These are phyloP conservation scores for Sporothrix globosa DNA, from an alignment of 2,329 filamentous ascomycete genomes.

Conservation along the genomic window DNA sequence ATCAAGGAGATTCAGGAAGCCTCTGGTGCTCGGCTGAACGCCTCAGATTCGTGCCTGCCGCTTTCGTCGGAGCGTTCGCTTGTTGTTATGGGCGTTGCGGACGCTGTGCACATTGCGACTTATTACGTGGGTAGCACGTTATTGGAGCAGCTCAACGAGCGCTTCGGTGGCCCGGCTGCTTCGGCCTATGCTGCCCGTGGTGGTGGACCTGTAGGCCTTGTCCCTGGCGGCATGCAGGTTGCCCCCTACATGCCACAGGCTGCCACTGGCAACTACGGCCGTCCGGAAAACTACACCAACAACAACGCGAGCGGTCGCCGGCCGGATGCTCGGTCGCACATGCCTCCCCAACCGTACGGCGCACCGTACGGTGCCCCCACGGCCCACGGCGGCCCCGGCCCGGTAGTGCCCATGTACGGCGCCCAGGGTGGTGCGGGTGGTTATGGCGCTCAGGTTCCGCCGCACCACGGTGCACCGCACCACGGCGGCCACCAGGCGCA, in stretches of 20 bases:
- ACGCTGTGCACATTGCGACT: slow-evolving; percentile 97
- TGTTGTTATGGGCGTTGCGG: slow-evolving; percentile 94
- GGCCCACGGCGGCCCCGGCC: slow-evolving; percentile 66
- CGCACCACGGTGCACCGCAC: slow-evolving; percentile 65
- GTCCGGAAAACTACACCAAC: slow-evolving; percentile 74
- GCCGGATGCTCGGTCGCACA: slow-evolving; percentile 71
- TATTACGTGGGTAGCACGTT: slow-evolving; percentile 99
- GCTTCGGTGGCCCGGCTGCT: slow-evolving; percentile 91
- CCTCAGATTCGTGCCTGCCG: slow-evolving; percentile 91
- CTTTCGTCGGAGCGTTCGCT: slow-evolving; percentile 96
- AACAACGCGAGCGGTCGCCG: slow-evolving; percentile 58
- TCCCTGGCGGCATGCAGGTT: slow-evolving; percentile 97
- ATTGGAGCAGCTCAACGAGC: slow-evolving; percentile 93
- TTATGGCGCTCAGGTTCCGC: slow-evolving; percentile 77
- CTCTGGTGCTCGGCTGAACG: slow-evolving; percentile 93
- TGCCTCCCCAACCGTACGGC: slow-evolving; percentile 75
- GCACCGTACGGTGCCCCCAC: slow-evolving; percentile 72
- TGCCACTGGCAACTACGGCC: slow-evolving; percentile 87
- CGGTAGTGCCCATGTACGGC: slow-evolving; percentile 68
- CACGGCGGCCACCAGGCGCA: slow-evolving; percentile 60
- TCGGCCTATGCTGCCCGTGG: slow-evolving; percentile 97
- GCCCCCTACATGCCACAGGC: slow-evolving; percentile 97
- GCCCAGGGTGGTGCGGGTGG: slow-evolving; percentile 69
- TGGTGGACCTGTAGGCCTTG: slow-evolving; percentile 87
- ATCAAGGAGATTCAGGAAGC: slow-evolving; percentile 99